Percentiles rank a stretch among this genome's conserved stretches.
phyloP scores from a whole-genome alignment of 202 grass and related monocot genomes.

The Bolboschoenoplectus hybrid region DNA sequence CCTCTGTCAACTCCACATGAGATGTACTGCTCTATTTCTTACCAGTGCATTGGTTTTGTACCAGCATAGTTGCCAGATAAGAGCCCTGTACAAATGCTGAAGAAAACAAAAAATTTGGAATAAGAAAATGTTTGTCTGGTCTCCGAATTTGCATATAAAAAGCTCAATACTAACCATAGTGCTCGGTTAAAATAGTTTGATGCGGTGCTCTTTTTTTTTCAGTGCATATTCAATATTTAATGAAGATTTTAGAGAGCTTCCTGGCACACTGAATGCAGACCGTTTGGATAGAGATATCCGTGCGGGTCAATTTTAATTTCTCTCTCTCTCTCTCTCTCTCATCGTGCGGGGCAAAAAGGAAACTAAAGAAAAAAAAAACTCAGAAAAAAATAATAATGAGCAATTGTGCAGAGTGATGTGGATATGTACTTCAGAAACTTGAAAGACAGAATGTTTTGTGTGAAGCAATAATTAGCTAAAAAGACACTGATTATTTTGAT shows the following conservation, averaged over 20 bases:
- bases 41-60: background rate
- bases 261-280: slow-evolving; percentile 89
- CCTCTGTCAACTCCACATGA: slow-evolving; percentile 8
- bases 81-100: background rate
- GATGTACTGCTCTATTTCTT: background rate
- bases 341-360: background rate
- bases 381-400: background rate
- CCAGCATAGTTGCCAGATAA: background rate
- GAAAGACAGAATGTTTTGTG: slow-evolving; percentile 17
- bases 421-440: slow-evolving; percentile 11
- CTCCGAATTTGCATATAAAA: background rate
- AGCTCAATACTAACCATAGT: background rate
- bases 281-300: slow-evolving; percentile 88
- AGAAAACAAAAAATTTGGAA: slow-evolving; percentile 1
- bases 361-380: background rate
- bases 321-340: background rate
- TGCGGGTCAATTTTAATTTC: slow-evolving; percentile 70
- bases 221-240: slow-evolving; percentile 99
- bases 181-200: background rate
- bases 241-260: slow-evolving; percentile 91
- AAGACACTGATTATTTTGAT: background rate
- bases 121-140: background rate
- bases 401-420: slow-evolving; percentile 16
- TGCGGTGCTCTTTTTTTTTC: slow-evolving; percentile 33
- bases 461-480: slow-evolving; percentile 15